phyloP scores from a whole-genome alignment of 2,329 filamentous ascomycete genomes.

The Ceratocystis harringtonii region DNA sequence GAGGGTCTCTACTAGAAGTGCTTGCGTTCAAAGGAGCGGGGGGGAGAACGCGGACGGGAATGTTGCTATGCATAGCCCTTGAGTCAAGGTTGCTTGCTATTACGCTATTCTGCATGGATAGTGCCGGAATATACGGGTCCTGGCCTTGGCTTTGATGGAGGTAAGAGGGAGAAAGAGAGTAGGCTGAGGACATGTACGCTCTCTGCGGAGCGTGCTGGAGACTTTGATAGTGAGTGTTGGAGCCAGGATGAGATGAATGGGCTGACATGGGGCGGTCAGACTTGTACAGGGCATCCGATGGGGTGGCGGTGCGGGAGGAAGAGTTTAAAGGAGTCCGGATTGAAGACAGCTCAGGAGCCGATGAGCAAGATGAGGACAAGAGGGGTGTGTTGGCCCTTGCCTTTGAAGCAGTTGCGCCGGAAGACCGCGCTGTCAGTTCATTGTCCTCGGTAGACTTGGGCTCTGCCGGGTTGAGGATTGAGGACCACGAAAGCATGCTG shows the following conservation, averaged over 20 bases:
- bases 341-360: neutral
- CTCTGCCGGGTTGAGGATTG: constrained; percentile 49
- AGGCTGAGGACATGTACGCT: neutral
- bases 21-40: no score
- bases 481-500: constrained; percentile 47
- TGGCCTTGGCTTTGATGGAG: neutral
- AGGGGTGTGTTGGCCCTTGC: neutral
- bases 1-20: neutral
- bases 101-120: neutral
- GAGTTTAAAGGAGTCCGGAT: neutral
- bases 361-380: neutral
- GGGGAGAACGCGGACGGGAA: constrained; percentile 23
- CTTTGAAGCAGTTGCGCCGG: neutral
- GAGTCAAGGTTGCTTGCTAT: neutral
- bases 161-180: neutral
- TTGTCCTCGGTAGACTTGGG: constrained; percentile 25
- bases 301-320: neutral
- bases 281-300: neutral
- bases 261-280: neutral
- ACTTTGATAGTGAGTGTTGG: neutral
- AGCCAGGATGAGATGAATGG: neutral
- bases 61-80: neutral
- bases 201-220: neutral
- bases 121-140: neutral
- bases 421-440: neutral